A percentile compares a stretch with the other conserved stretches of the same genome.
Evolutionary conservation across 2,329 filamentous ascomycete genomes (phyloP).

Genomic region (Claviceps spartinae): DNA sequence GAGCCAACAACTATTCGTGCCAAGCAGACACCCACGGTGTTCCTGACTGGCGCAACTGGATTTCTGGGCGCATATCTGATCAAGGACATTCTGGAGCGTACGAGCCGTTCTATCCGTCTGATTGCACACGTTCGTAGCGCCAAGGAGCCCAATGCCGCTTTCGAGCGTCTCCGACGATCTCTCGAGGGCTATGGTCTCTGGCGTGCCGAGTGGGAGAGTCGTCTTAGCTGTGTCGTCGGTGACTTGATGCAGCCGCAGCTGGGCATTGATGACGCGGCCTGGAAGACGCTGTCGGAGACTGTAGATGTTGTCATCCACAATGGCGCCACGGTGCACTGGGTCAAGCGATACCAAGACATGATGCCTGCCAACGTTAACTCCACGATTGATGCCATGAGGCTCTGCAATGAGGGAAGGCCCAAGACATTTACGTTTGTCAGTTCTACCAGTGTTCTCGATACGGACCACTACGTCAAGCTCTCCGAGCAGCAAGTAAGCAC

Average conservation of each 20-base stretch:
- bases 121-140: slow-evolving; percentile 61
- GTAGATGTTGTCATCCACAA: slow-evolving; percentile 73
- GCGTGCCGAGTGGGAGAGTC: slow-evolving; percentile 51
- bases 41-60: slow-evolving; percentile 67
- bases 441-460: slow-evolving; percentile 64
- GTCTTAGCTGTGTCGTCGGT: slow-evolving; percentile 57
- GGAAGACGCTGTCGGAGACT: slow-evolving; percentile 49
- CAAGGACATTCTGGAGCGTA: slow-evolving; percentile 50
- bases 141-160: slow-evolving; percentile 43
- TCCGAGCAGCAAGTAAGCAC: slow-evolving; percentile 38
- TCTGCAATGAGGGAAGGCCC: slow-evolving; percentile 63
- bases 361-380: slow-evolving; percentile 65
- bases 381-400: slow-evolving; percentile 60
- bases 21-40: slow-evolving; percentile 38
- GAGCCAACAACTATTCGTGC: slow-evolving; percentile 22
- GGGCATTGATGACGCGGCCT: slow-evolving; percentile 52
- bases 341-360: slow-evolving; percentile 61
- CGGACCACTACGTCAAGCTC: slow-evolving; percentile 63
- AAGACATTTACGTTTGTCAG: slow-evolving; percentile 75
- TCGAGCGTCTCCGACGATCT: slow-evolving; percentile 52
- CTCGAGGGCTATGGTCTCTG: slow-evolving; percentile 70
- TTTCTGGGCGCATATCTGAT: slow-evolving; percentile 78
- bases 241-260: slow-evolving; percentile 61
- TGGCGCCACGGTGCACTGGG: slow-evolving; percentile 71
- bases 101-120: slow-evolving; percentile 23